These are phyloP conservation scores for Pythium dissimile DNA, from an alignment of 352 stramenopile species.

Conservation along the genomic window DNA sequence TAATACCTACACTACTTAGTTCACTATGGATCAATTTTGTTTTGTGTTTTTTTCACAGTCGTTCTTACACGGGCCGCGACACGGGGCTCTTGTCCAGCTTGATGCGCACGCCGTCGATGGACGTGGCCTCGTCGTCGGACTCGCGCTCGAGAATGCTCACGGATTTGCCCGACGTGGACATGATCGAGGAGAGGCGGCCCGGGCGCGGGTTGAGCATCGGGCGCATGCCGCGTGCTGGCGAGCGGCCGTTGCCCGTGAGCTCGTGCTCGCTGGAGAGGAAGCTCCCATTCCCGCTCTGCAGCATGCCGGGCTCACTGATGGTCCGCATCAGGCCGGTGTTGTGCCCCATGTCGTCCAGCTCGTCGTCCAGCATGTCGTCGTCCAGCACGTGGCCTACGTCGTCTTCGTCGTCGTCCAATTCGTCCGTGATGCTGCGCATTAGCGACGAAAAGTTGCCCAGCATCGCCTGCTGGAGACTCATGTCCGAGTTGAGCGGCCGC, in stretches of 20 bases:
- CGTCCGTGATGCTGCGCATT: slow-evolving; percentile 53
- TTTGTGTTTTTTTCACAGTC: neutral
- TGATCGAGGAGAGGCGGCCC: slow-evolving; percentile 20
- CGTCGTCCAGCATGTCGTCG: slow-evolving; percentile 22
- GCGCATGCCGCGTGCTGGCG: slow-evolving; percentile 4
- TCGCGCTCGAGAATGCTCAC: slow-evolving; percentile 27
- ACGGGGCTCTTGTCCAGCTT: slow-evolving; percentile 6
- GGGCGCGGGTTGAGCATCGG: slow-evolving; percentile 4
- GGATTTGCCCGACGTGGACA: slow-evolving; percentile 16
- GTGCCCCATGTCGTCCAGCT: slow-evolving; percentile 12
- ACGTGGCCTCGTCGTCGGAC: slow-evolving; percentile 13
- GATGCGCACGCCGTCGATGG: slow-evolving; percentile 14
- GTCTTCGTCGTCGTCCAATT: slow-evolving; percentile 31
- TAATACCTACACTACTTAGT: too few species aligned
- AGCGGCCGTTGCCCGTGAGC: neutral
- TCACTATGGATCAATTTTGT: neutral
- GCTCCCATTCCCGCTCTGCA: neutral
- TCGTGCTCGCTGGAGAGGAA: slow-evolving; percentile 10
- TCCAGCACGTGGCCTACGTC: slow-evolving; percentile 17
- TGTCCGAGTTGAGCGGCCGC: slow-evolving; percentile 54
- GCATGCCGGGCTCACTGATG: slow-evolving; percentile 9
- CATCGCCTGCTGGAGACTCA: slow-evolving; percentile 71
- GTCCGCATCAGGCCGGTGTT: slow-evolving; percentile 5
- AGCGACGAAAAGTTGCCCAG: slow-evolving; percentile 71
- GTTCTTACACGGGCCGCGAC: neutral